Conservation (phyloP, 306 rosid species). For the Senna tora region DNA sequence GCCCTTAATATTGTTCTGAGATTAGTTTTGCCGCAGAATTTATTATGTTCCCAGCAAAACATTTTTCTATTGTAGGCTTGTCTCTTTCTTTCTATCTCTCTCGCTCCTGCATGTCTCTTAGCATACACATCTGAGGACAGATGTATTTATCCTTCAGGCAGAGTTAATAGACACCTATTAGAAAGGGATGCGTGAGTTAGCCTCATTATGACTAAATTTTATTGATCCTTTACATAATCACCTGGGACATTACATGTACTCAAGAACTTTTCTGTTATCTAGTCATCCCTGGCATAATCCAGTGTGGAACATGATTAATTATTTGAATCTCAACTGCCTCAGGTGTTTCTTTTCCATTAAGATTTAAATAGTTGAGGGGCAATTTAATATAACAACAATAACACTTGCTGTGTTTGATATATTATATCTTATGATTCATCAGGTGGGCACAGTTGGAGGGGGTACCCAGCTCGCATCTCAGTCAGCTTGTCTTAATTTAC, state of each 20-base stretch:
- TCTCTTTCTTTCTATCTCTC: background rate
- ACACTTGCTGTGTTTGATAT: conserved; percentile 9
- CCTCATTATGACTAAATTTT: background rate
- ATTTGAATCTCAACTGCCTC: background rate
- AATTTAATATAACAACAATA: background rate
- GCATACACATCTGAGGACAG: background rate
- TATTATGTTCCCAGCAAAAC: conserved; percentile 4
- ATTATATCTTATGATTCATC: conserved; percentile 32
- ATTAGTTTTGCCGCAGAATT: background rate
- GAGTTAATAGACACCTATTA: background rate
- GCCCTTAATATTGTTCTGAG: conserved; percentile 21
- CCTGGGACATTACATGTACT: background rate
- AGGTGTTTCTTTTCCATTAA: conserved; percentile 6
- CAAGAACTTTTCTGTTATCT: background rate
- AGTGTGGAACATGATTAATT: background rate
- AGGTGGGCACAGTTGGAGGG: conserved; percentile 98
- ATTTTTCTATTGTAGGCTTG: background rate
- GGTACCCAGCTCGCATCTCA: conserved; percentile 97
- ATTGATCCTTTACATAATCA: background rate
- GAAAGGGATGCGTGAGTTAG: background rate
- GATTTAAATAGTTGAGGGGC: background rate
- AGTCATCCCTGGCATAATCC: background rate
- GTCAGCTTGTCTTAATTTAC: conserved; percentile 85
- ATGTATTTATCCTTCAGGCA: background rate
- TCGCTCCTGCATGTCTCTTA: background rate